Conservation (phyloP, 1,139 yeast species). For the Taphrina communis region DNA sequence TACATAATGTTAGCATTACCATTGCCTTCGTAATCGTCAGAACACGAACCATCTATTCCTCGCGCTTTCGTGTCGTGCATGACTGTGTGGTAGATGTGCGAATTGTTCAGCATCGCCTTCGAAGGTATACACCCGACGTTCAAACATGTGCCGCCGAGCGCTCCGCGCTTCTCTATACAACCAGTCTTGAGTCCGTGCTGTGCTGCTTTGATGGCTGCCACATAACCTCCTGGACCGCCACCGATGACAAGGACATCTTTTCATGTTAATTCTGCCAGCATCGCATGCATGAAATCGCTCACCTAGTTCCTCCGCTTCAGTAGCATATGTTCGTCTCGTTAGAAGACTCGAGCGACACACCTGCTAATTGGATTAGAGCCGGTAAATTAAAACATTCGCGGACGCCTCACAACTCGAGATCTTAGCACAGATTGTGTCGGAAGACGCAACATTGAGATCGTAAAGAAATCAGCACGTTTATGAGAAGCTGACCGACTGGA, state of each 20-base stretch:
- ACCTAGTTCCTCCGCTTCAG: slow-evolving; percentile 39
- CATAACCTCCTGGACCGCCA: slow-evolving; percentile 98
- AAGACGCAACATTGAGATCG: slow-evolving; percentile 22
- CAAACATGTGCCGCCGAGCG: slow-evolving; percentile 96
- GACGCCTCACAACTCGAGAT: slow-evolving; percentile 8
- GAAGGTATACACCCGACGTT: slow-evolving; percentile 99
- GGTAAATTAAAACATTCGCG: background rate
- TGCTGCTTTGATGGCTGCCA: slow-evolving; percentile 98
- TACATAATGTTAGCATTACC: too few species aligned
- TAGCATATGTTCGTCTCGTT: slow-evolving; percentile 32
- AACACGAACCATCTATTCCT: slow-evolving; percentile 71
- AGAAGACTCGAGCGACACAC: slow-evolving; percentile 6
- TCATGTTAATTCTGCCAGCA: too few species aligned
- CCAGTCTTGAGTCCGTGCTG: slow-evolving; percentile 94
- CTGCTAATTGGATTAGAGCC: slow-evolving; percentile 1
- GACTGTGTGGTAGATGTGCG: slow-evolving; percentile 89
- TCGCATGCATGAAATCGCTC: background rate
- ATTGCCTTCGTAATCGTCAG: too few species aligned
- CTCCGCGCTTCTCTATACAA: slow-evolving; percentile 94
- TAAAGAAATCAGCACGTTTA: background rate
- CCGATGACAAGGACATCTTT: slow-evolving; percentile 66
- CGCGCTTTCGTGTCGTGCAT: slow-evolving; percentile 81
- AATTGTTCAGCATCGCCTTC: slow-evolving; percentile 90
- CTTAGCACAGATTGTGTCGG: slow-evolving; percentile 17
- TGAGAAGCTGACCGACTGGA: too few species aligned